A percentile compares a stretch with the other conserved stretches of the same genome.
Conservation (phyloP, 495 filamentous ascomycete genomes). For the Xylona heveae region DNA sequence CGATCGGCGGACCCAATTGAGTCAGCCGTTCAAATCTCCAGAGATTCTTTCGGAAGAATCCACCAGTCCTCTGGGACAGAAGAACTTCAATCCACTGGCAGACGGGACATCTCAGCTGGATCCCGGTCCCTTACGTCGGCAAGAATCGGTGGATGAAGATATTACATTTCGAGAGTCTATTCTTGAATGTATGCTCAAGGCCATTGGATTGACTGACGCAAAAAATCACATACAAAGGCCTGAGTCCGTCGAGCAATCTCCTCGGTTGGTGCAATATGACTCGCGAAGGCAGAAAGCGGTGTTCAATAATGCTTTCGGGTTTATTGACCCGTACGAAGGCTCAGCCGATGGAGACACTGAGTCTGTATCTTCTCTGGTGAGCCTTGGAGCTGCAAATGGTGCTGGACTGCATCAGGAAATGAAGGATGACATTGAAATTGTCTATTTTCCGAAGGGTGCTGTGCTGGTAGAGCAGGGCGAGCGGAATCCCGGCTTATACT, state of each 20-base stretch:
- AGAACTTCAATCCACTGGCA: conserved; percentile 14
- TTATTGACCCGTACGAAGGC: conserved; percentile 76
- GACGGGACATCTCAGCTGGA: conserved; percentile 11
- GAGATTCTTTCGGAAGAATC: conserved; percentile 11
- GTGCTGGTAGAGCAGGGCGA: conserved; percentile 96
- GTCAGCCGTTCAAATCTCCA: conserved; percentile 18
- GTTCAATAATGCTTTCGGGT: conserved; percentile 82
- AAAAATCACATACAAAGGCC: conserved; percentile 36
- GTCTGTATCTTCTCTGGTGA: conserved; percentile 32
- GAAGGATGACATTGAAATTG: conserved; percentile 86
- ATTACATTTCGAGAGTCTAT: conserved; percentile 73
- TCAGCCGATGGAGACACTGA: conserved; percentile 71
- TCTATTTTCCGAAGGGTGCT: conserved; percentile 86
- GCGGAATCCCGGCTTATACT: conserved; percentile 87
- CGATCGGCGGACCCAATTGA: conserved; percentile 15
- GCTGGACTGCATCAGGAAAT: conserved; percentile 46
- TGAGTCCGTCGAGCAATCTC: conserved; percentile 64
- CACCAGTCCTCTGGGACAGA: conserved; percentile 7
- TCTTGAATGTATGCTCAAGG: conserved; percentile 87
- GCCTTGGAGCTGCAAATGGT: conserved; percentile 28
- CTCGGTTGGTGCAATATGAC: conserved; percentile 69
- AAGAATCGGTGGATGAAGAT: conserved; percentile 40
- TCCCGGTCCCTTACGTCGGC: background rate
- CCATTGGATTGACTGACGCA: conserved; percentile 59
- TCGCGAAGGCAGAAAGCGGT: conserved; percentile 63